These are phyloP conservation scores for Xylaria cubensis DNA, from an alignment of 495 filamentous ascomycete genomes.

Conservation along the genomic window DNA sequence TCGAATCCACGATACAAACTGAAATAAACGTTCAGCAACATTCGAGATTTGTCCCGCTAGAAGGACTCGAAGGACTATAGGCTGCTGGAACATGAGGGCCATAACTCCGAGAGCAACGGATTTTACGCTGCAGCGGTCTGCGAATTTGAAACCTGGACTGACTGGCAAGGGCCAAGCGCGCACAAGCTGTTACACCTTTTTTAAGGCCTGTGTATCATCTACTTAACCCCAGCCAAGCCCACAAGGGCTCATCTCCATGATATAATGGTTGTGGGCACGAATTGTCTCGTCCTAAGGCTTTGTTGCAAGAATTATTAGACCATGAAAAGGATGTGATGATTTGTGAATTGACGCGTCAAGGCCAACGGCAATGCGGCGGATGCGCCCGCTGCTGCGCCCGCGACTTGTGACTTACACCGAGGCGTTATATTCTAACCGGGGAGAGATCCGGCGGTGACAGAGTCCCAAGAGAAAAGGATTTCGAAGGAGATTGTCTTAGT, in stretches of 20 bases:
- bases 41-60: not conserved
- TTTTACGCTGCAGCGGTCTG: slow-evolving; percentile 10
- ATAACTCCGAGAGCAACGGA: slow-evolving; percentile 5
- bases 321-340: slow-evolving; percentile 7
- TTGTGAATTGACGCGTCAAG: slow-evolving; percentile 11
- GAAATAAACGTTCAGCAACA: not conserved
- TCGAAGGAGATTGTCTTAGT: not conserved
- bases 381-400: slow-evolving; percentile 9
- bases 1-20: slow-evolving; percentile 1
- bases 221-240: slow-evolving; percentile 25
- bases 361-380: slow-evolving; percentile 15
- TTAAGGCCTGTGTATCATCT: slow-evolving; percentile 1
- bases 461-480: not conserved
- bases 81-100: not conserved
- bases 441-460: slow-evolving; percentile 15
- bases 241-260: slow-evolving; percentile 17
- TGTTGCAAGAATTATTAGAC: not conserved
- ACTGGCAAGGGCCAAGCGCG: slow-evolving; percentile 5
- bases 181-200: not conserved
- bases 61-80: not conserved
- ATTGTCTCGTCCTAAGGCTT: not conserved
- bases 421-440: slow-evolving; percentile 8
- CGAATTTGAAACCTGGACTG: slow-evolving; percentile 3
- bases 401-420: not conserved
- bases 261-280: not conserved